These are phyloP conservation scores for Aspergillus steynii DNA, from an alignment of 495 filamentous ascomycete genomes.

Conservation along the genomic window DNA sequence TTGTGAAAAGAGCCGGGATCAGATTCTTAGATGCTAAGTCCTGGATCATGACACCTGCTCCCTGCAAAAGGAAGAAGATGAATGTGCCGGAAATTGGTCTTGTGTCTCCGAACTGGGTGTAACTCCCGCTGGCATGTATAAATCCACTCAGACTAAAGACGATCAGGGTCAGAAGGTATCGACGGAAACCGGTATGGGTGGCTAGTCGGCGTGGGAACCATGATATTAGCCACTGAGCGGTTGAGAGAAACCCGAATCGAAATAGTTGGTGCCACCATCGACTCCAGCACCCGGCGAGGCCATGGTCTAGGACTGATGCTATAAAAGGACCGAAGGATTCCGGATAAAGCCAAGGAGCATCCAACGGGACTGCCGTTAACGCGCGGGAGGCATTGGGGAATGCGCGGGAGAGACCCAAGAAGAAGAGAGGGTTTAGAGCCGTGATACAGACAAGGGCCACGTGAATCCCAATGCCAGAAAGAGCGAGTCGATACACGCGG, in stretches of 20 bases:
- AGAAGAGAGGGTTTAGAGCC: slow-evolving; percentile 54
- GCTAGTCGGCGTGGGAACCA: slow-evolving; percentile 28
- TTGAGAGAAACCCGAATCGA: slow-evolving; percentile 66
- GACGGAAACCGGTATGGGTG: slow-evolving; percentile 18
- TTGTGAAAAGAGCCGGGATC: slow-evolving; percentile 26
- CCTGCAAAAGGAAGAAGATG: slow-evolving; percentile 59
- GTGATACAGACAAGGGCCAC: slow-evolving; percentile 56
- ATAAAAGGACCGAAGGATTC: slow-evolving; percentile 59
- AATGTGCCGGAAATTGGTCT: slow-evolving; percentile 42
- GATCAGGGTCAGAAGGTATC: slow-evolving; percentile 35
- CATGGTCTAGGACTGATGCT: slow-evolving; percentile 57
- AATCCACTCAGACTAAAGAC: slow-evolving; percentile 61
- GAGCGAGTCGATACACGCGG: slow-evolving; percentile 47
- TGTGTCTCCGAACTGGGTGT: slow-evolving; percentile 49
- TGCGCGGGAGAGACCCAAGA: slow-evolving; percentile 53
- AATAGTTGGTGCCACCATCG: slow-evolving; percentile 91
- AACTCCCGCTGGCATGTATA: slow-evolving; percentile 60
- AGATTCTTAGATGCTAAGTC: slow-evolving; percentile 26
- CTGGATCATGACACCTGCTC: slow-evolving; percentile 56
- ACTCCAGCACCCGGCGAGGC: slow-evolving; percentile 76
- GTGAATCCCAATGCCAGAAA: slow-evolving; percentile 52
- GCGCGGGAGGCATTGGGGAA: slow-evolving; percentile 38
- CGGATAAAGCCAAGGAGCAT: slow-evolving; percentile 66
- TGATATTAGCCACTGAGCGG: slow-evolving; percentile 50
- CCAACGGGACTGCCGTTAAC: slow-evolving; percentile 46